These are phyloP conservation scores for Spathaspora sp. DNA, from an alignment of 1,139 yeast species.

Conservation along the genomic window DNA sequence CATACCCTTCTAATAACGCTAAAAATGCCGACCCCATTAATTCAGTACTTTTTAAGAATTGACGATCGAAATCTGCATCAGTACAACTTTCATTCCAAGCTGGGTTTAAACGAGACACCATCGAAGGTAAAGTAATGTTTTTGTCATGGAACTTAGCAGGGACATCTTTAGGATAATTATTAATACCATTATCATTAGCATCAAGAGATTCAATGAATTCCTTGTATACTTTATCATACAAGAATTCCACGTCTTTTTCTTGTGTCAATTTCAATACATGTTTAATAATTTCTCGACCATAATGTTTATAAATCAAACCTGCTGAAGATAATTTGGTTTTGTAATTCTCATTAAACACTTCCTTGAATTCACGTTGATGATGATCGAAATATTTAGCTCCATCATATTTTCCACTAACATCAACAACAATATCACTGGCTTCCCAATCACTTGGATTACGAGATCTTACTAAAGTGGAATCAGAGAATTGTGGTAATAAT, in stretches of 20 bases:
- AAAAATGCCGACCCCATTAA: constrained; percentile 83
- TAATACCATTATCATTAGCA: constrained; percentile 94
- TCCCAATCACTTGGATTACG: constrained; percentile 85
- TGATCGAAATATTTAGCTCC: constrained; percentile 88
- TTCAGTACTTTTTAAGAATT: constrained; percentile 69
- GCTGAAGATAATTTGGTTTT: constrained; percentile 87
- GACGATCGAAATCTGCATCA: constrained; percentile 64
- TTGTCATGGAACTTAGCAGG: constrained; percentile 34
- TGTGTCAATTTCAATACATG: constrained; percentile 29
- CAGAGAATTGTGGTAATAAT: constrained; percentile 64
- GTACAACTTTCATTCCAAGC: constrained; percentile 71
- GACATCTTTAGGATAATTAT: constrained; percentile 60
- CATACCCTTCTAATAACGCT: constrained; percentile 67
- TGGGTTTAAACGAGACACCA: constrained; percentile 78
- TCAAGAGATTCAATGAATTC: constrained; percentile 90
- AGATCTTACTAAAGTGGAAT: constrained; percentile 74
- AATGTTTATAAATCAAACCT: constrained; percentile 91
- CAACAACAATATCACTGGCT: constrained; percentile 86
- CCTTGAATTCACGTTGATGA: constrained; percentile 72
- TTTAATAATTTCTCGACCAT: constrained; percentile 75
- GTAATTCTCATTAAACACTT: constrained; percentile 35
- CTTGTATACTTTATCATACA: constrained; percentile 74
- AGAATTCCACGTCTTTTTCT: constrained; percentile 47
- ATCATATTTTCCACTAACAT: constrained; percentile 93
- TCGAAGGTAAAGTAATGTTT: constrained; percentile 71